Percentiles rank a stretch among this genome's conserved stretches.
Evolutionary conservation across 2,329 filamentous ascomycete species (phyloP).

Genomic region (Aspergillus sp.): DNA sequence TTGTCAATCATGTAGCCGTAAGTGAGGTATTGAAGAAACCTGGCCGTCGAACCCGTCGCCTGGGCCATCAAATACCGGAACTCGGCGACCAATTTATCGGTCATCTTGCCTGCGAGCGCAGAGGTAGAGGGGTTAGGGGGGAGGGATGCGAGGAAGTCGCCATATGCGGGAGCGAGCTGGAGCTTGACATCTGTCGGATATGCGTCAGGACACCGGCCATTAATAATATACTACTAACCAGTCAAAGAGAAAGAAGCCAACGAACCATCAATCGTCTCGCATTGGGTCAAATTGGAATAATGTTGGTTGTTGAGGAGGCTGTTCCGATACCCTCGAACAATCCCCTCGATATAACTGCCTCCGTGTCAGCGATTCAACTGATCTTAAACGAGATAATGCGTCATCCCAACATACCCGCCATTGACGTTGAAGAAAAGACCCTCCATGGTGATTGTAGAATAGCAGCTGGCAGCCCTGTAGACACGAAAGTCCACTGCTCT

Average conservation of each 20-base stretch:
- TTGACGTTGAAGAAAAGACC: conserved; percentile 91
- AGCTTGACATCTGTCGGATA: conserved; percentile 75
- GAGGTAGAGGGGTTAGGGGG: conserved; percentile 96
- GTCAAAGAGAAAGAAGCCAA: conserved; percentile 1
- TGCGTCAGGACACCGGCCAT: neutral
- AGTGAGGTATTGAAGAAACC: conserved; percentile 96
- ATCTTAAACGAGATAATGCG: too few species aligned
- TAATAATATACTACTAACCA: neutral
- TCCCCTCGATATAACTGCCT: conserved; percentile 84
- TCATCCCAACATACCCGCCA: conserved; percentile 58
- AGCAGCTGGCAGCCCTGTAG: neutral
- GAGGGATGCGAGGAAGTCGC: conserved; percentile 88
- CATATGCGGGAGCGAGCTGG: conserved; percentile 91
- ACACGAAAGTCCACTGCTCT: too few species aligned
- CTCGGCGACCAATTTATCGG: conserved; percentile 95
- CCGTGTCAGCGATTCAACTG: conserved; percentile 11
- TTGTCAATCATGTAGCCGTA: conserved; percentile 99
- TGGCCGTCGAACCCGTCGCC: conserved; percentile 78
- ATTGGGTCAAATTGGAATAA: conserved; percentile 94
- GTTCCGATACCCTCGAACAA: conserved; percentile 95
- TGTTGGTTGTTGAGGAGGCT: conserved; percentile 79
- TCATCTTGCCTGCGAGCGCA: conserved; percentile 85
- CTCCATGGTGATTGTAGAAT: conserved; percentile 55
- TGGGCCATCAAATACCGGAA: conserved; percentile 95
- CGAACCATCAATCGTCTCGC: conserved; percentile 91